Evolutionary conservation across 1,284 basidiomycete species (phyloP).

Genomic region (Porogramme epimiltina): DNA sequence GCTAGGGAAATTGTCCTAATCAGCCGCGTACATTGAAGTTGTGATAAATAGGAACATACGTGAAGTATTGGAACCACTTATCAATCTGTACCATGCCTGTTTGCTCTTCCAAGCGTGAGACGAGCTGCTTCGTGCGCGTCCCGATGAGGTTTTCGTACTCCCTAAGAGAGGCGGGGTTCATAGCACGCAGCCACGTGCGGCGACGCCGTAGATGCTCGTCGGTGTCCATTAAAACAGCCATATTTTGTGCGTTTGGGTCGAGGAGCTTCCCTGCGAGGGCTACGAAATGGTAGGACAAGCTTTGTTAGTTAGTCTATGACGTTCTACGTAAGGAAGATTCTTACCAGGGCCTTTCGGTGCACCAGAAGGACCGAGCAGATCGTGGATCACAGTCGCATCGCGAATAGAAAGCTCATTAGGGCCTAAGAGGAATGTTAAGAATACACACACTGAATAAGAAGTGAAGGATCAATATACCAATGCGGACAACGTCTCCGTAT

Average conservation of each 20-base stretch:
- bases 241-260: not conserved
- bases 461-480: conserved; percentile 10
- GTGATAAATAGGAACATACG: conserved; percentile 1
- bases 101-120: not conserved
- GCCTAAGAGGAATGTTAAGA: conserved; percentile 2
- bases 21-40: too few relatives aligned
- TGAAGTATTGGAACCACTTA: conserved; percentile 4
- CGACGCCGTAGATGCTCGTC: conserved; percentile 5
- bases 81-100: not conserved
- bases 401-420: conserved; percentile 21
- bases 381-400: conserved; percentile 10
- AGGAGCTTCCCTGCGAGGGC: too few relatives aligned
- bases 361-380: conserved; percentile 16
- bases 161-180: conserved; percentile 6
- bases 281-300: too few relatives aligned
- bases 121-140: conserved; percentile 4
- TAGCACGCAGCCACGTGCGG: conserved; percentile 2
- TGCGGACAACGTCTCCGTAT: conserved; percentile 27
- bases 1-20: not conserved
- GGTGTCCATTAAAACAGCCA: conserved; percentile 2
- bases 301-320: too few relatives aligned
- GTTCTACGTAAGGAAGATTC: not conserved
- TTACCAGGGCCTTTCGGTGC: conserved; percentile 16
- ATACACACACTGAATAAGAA: not conserved
- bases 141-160: conserved; percentile 3